phyloP scores from a whole-genome alignment of 495 filamentous ascomycete genomes.

The Podospora australis region DNA sequence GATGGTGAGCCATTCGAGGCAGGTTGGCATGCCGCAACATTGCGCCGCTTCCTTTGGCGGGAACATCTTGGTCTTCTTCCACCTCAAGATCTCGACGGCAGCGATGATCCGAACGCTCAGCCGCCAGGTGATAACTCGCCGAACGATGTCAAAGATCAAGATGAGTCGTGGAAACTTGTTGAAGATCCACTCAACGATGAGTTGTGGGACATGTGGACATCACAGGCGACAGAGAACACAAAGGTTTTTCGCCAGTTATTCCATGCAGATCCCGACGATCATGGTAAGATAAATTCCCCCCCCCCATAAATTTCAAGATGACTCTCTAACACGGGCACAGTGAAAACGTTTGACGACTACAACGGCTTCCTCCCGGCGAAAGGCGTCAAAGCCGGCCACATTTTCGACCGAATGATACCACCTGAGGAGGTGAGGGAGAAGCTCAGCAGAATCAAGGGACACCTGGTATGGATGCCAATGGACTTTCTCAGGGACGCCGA shows the following conservation, averaged over 20 bases:
- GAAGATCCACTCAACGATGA: slow-evolving; percentile 73
- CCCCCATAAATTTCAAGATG: not conserved
- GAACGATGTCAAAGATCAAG: slow-evolving; percentile 58
- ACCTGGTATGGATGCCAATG: slow-evolving; percentile 93
- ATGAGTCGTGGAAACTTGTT: slow-evolving; percentile 67
- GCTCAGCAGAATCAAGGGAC: slow-evolving; percentile 74
- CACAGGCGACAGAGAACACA: slow-evolving; percentile 70
- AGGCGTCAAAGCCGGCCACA: slow-evolving; percentile 69
- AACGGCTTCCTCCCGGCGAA: slow-evolving; percentile 66
- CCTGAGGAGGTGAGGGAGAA: slow-evolving; percentile 63
- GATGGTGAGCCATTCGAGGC: slow-evolving; percentile 69
- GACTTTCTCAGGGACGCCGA: slow-evolving; percentile 76
- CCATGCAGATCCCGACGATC: slow-evolving; percentile 86
- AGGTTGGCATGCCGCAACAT: slow-evolving; percentile 67
- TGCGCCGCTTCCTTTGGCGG: slow-evolving; percentile 82
- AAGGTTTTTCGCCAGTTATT: slow-evolving; percentile 82
- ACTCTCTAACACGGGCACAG: slow-evolving; percentile 26
- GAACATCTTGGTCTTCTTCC: slow-evolving; percentile 85
- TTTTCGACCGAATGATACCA: slow-evolving; percentile 71
- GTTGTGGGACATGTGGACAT: slow-evolving; percentile 81
- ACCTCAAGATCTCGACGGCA: slow-evolving; percentile 64
- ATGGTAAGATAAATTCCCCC: slow-evolving; percentile 43
- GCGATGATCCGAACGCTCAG: slow-evolving; percentile 69
- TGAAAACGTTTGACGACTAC: slow-evolving; percentile 86
- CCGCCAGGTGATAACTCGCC: slow-evolving; percentile 64